Conservation (phyloP, 2,329 filamentous ascomycete genomes). For the Aurifilum marmelostoma region DNA sequence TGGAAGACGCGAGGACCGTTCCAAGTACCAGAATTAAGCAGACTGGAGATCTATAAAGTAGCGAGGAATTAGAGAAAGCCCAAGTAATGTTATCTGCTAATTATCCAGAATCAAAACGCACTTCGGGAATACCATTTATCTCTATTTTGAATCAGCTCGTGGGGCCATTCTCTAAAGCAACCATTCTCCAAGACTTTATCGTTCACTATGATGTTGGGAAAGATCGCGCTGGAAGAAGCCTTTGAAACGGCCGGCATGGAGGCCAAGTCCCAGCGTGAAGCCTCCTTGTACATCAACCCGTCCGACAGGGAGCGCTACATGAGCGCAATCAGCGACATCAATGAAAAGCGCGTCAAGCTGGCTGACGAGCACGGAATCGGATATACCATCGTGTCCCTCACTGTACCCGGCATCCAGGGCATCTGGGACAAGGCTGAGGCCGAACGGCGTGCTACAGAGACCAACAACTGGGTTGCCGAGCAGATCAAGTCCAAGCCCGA, state of each 20-base stretch:
- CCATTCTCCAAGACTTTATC: not conserved
- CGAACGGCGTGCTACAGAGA: slow-evolving; percentile 45
- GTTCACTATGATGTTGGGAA: slow-evolving; percentile 21
- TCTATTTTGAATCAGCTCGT: not conserved
- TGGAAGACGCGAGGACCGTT: not conserved
- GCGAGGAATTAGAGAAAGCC: not conserved
- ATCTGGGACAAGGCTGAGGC: slow-evolving; percentile 47
- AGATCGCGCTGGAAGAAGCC: slow-evolving; percentile 28
- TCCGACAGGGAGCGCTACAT: slow-evolving; percentile 22
- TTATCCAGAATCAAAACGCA: not conserved
- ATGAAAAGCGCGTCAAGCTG: slow-evolving; percentile 33
- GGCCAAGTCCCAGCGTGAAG: slow-evolving; percentile 25
- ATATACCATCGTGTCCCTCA: slow-evolving; percentile 53
- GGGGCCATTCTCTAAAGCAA: not conserved
- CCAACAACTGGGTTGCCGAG: slow-evolving; percentile 46
- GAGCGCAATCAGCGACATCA: slow-evolving; percentile 30
- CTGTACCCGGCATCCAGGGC: slow-evolving; percentile 53
- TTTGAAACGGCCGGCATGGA: slow-evolving; percentile 23
- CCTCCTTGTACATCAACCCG: slow-evolving; percentile 22
- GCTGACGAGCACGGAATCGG: slow-evolving; percentile 47
- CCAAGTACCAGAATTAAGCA: not conserved
- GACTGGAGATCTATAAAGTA: not conserved
- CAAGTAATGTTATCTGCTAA: not conserved
- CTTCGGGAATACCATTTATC: not conserved
- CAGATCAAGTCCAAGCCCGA: slow-evolving; percentile 44